phyloP scores from a whole-genome alignment of 352 stramenopile genomes.

The Phytophthora sansomeana region DNA sequence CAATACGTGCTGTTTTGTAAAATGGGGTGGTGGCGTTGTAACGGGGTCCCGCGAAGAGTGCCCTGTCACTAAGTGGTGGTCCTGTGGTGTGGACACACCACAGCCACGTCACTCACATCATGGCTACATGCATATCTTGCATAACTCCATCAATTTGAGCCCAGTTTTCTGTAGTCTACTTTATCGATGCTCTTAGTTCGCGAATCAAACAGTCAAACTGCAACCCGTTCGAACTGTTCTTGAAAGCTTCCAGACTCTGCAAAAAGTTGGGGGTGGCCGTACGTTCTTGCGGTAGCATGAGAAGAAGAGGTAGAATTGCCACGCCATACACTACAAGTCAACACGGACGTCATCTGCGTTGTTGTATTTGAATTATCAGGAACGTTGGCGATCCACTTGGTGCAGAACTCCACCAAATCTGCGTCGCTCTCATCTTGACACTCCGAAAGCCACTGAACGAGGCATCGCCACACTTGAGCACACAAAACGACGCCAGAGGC shows the following conservation, averaged over 20 bases:
- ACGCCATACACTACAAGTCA: constrained; percentile 5
- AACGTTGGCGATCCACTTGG: constrained; percentile 16
- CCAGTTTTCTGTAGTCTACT: too few species aligned
- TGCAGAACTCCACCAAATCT: constrained; percentile 13
- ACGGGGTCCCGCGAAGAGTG: too few species aligned
- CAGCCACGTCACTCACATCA: too few species aligned
- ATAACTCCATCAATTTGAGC: too few species aligned
- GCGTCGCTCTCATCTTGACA: constrained; percentile 7
- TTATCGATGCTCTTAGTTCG: constrained; percentile 9
- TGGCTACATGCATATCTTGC: too few species aligned
- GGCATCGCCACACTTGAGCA: constrained; percentile 4
- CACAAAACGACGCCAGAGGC: constrained; percentile 7
- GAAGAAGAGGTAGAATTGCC: constrained; percentile 16
- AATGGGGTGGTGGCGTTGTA: too few species aligned
- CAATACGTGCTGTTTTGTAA: too few species aligned
- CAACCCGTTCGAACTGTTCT: constrained; percentile 8
- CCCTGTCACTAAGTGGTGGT: too few species aligned
- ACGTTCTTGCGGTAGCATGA: constrained; percentile 19
- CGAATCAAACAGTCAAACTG: constrained; percentile 15
- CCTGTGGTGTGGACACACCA: too few species aligned
- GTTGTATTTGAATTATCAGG: background rate
- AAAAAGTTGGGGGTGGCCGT: constrained; percentile 4
- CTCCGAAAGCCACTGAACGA: constrained; percentile 16
- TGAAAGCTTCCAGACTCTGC: constrained; percentile 9
- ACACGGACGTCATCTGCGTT: background rate